phyloP scores from a whole-genome alignment of 345 rosid genomes.

The Salix koriyanagi region DNA sequence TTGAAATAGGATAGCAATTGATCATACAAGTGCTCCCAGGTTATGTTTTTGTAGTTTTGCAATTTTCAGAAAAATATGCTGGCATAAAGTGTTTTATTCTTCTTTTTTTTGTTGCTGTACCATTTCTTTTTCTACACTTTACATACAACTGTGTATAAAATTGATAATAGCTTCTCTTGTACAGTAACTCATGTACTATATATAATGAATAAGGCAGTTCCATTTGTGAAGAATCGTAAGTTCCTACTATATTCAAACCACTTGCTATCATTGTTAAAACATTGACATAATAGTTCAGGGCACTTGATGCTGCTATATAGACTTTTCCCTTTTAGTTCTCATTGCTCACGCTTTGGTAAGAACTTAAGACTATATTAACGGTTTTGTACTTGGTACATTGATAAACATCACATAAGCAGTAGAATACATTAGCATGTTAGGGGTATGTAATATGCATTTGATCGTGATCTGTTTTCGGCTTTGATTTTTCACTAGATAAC shows the following conservation, averaged over 20 bases:
- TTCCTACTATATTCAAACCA: background rate
- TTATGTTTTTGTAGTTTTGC: constrained; percentile 3
- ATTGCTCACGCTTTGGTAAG: background rate
- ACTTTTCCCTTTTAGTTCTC: background rate
- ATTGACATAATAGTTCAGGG: background rate
- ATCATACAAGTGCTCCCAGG: constrained; percentile 4
- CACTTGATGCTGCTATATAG: background rate
- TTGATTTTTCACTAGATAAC: background rate
- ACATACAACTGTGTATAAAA: background rate
- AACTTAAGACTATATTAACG: background rate
- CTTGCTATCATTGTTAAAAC: background rate
- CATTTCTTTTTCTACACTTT: background rate
- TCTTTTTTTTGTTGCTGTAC: background rate
- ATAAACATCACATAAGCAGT: background rate
- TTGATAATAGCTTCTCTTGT: background rate
- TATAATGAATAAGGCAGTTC: background rate
- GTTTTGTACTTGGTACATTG: background rate
- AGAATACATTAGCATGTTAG: background rate
- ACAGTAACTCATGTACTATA: background rate
- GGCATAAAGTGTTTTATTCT: background rate
- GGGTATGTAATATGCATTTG: background rate
- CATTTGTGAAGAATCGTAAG: background rate
- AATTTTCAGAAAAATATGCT: background rate
- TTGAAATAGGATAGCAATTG: constrained; percentile 14
- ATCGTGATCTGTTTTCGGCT: background rate